Base-by-base conservation (phyloP, 2,329 filamentous ascomycete species). In the Chaetomium sp. region DNA sequence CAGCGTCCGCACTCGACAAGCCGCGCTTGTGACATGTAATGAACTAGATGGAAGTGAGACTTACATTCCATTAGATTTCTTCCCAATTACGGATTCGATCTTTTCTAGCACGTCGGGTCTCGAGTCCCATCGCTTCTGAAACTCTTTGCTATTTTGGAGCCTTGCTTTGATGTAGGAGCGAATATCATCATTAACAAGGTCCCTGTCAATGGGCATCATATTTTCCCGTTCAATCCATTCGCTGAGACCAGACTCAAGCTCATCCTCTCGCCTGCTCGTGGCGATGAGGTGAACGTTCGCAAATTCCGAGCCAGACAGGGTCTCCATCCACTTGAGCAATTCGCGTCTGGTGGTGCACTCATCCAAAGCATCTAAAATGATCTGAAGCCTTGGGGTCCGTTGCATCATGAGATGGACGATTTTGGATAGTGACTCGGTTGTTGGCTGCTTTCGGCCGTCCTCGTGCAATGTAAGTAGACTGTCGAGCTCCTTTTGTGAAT, bases 351-450 rank as follows among this genome's bases (percentile, higher is more conserved):
- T 42, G 31, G 31, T n/a, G n/a, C 54, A 42, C 54, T 56, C 54
- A 56, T 56, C 54, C 13, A 56, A n/a, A 56, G 54, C 53, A 42
- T 56, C 54, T 16, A 56, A 7, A 13, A 56, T 42, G 16, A 56
- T 42, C n/a, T 27, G 31, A 42, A 56, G 12, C 21, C 25, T 42
- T 21, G 23, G 21, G 29, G 29, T 4, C 4, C 29, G 29, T 8
- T 31, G 29, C 29, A 56, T 56, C 54, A 56, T 56, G 25, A 3
- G n/a, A 16, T 38, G 12, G 25, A 56, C 21, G 21, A 31, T 42
- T 25, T 3, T 31, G 8, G 54, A 42, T 31, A 42, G 12, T 19
- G 21, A 23, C 10, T 3, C 16, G 1, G 54, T 57, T 3, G 6
- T n/a, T 42, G 54, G 54, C 16, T 42, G 31, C 54, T 16, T 56